These are phyloP conservation scores for Balansia obtecta DNA, from an alignment of 2,329 filamentous ascomycete genomes.

Conservation along the genomic window DNA sequence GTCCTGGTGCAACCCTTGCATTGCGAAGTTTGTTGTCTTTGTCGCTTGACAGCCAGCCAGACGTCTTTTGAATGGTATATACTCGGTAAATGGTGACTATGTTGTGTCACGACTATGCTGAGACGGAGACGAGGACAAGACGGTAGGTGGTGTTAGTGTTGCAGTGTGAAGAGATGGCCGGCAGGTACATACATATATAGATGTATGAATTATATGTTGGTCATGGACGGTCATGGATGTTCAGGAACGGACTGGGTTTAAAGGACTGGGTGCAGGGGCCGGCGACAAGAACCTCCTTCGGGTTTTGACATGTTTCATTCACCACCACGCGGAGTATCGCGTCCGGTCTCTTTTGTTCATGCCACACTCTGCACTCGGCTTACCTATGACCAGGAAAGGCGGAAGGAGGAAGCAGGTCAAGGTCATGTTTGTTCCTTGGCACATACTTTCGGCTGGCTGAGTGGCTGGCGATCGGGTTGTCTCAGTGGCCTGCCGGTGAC, in stretches of 20 bases:
- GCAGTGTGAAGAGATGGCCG: no score
- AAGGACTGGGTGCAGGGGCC: no score
- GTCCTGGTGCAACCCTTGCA: not conserved
- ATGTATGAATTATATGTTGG: no score
- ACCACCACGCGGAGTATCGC: no score
- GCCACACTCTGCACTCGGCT: no score
- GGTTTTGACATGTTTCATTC: slow-evolving; percentile 1
- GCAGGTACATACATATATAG: no score
- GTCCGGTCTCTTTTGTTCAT: no score
- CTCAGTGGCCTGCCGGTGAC: not conserved
- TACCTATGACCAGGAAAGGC: slow-evolving; percentile 2
- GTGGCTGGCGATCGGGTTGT: slow-evolving; percentile 4
- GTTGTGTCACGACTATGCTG: not conserved
- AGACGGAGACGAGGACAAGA: no score
- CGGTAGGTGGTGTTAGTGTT: no score
- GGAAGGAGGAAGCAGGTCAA: not conserved
- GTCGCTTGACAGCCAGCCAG: not conserved
- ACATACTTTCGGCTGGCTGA: slow-evolving; percentile 2
- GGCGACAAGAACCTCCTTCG: not conserved
- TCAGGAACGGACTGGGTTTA: no score
- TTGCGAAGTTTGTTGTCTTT: not conserved
- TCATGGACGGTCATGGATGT: no score
- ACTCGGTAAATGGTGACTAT: not conserved
- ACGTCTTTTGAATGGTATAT: not conserved
- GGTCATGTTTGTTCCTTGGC: not conserved